These are phyloP conservation scores for Komagataella mondaviorum DNA, from an alignment of 805 yeast species.

Conservation along the genomic window DNA sequence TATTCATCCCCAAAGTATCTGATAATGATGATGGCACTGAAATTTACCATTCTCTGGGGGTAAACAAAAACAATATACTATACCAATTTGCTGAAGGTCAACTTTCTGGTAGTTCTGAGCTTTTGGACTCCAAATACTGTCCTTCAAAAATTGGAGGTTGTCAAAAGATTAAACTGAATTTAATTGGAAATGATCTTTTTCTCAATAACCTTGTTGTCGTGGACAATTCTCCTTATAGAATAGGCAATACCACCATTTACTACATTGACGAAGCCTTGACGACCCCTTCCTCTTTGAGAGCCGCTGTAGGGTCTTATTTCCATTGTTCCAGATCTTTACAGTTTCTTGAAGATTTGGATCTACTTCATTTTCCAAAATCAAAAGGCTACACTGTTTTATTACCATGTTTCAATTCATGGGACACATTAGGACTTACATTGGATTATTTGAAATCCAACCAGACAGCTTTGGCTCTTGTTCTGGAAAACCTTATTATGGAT, in stretches of 20 bases:
- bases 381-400: constrained; percentile 64
- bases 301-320: constrained; percentile 49
- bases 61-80: constrained; percentile 21
- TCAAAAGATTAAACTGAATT: constrained; percentile 33
- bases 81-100: constrained; percentile 52
- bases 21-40: constrained; percentile 11
- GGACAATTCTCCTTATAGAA: constrained; percentile 24
- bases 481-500: constrained; percentile 48
- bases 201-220: constrained; percentile 48
- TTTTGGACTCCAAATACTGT: constrained; percentile 42
- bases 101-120: constrained; percentile 19
- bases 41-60: background rate
- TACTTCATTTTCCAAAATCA: constrained; percentile 32
- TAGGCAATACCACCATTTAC: constrained; percentile 60
- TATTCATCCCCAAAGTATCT: constrained; percentile 24
- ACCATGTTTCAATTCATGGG: constrained; percentile 74
- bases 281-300: constrained; percentile 51
- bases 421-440: constrained; percentile 39
- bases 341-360: constrained; percentile 35
- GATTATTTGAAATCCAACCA: constrained; percentile 43
- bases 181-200: constrained; percentile 19
- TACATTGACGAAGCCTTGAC: constrained; percentile 44
- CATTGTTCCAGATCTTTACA: constrained; percentile 54
- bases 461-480: constrained; percentile 32
- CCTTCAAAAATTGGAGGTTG: constrained; percentile 50